Conservation (phyloP, 2,329 filamentous ascomycete genomes). For the Fusarium odoratissimum region DNA sequence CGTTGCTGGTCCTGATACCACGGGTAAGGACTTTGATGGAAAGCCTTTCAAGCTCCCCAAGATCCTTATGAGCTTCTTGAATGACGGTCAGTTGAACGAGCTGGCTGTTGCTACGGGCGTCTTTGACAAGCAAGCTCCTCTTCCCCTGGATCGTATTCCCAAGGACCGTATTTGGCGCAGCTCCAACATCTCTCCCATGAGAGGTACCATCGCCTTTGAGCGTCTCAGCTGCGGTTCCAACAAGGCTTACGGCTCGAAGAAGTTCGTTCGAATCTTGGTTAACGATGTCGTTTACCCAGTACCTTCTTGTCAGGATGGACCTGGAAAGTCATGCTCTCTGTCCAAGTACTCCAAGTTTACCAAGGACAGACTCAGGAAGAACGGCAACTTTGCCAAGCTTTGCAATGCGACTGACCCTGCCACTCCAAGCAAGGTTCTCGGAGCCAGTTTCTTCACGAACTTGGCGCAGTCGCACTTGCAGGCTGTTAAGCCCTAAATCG, state of each 20-base stretch:
- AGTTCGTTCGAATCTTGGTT: conserved; percentile 67
- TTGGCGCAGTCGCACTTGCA: conserved; percentile 54
- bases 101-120: conserved; percentile 69
- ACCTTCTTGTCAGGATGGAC: conserved; percentile 64
- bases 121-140: conserved; percentile 65
- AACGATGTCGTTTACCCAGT: conserved; percentile 73
- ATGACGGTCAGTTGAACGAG: conserved; percentile 74
- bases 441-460: conserved; percentile 63
- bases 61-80: conserved; percentile 71
- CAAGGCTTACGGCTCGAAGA: conserved; percentile 49
- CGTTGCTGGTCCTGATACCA: conserved; percentile 61
- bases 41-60: conserved; percentile 63
- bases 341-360: conserved; percentile 56
- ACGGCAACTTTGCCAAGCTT: conserved; percentile 62
- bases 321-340: conserved; percentile 64
- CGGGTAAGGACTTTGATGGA: conserved; percentile 60
- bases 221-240: conserved; percentile 62
- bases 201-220: conserved; percentile 74
- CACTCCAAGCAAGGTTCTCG: conserved; percentile 55
- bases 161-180: conserved; percentile 64
- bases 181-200: conserved; percentile 69
- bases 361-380: conserved; percentile 46
- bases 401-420: conserved; percentile 59
- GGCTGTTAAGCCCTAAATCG: neutral
- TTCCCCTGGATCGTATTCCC: conserved; percentile 61